Evolutionary conservation across 306 rosid species (phyloP).

Genomic region (Castanea mollissima): DNA sequence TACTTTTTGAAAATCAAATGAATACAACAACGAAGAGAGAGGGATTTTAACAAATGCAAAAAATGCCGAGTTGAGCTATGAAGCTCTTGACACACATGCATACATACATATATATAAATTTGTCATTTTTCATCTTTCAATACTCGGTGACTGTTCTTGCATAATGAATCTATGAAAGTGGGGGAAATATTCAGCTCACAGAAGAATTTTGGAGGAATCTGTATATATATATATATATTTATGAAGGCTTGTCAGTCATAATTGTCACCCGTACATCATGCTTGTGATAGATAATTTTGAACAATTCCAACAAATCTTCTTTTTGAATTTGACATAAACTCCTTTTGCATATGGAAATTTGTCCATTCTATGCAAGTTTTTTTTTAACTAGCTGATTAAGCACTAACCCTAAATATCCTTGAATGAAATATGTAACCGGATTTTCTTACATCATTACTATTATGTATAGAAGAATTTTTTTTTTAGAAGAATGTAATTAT

Average conservation of each 20-base stretch:
- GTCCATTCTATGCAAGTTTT: not conserved
- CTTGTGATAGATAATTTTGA: not conserved
- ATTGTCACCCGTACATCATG: not conserved
- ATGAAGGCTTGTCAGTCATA: not conserved
- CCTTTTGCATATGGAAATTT: not conserved
- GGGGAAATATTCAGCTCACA: not conserved
- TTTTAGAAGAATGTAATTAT: not conserved
- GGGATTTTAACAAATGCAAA: no score
- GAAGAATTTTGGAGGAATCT: slow-evolving; percentile 4
- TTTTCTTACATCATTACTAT: not conserved
- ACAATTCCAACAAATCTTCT: not conserved
- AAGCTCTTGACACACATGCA: no score
- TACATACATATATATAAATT: no score
- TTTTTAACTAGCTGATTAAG: not conserved
- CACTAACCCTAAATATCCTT: slow-evolving; percentile 4
- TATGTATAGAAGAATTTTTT: not conserved
- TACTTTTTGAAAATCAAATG: no score
- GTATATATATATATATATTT: not conserved
- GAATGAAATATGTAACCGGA: not conserved
- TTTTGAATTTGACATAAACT: not conserved
- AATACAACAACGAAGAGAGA: no score
- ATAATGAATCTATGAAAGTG: not conserved
- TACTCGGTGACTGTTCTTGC: not conserved
- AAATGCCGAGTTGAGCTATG: no score
- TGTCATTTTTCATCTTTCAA: not conserved